Evolutionary conservation across 495 filamentous ascomycete species (phyloP), one percentile per base, ranked within the genome.

Genomic region (Penicillium angulare): DNA sequence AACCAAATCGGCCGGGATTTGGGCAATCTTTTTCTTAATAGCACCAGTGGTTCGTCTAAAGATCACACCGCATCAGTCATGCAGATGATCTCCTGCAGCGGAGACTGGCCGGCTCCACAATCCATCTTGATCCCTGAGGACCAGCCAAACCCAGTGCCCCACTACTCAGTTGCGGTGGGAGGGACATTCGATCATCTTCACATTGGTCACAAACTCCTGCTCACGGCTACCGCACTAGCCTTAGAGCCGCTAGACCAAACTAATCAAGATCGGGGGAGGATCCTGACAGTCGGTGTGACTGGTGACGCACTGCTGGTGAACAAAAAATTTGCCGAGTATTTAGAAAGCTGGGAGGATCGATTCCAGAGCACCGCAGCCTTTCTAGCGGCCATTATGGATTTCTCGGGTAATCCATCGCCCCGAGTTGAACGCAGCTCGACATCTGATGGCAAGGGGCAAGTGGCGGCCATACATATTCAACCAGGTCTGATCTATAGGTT

Each of bases 111-210:
- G 2, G 36, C 62, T 4, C 52, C 62, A 8, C 32, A 49, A 36
- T 53, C 51, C 23, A 46, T 62, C 34, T 21, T 72, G 36, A 35
- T 48, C 38, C 50, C 66, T 23, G 57, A 67, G 23, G 48, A 66
- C 38, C 36, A 53, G 26, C 48, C 53, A 35, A 49, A 49, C 22
- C 56, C 45, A 18, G 10, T 21, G 16, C 58, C 63, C 38, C 79
- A 85, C 62, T 63, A 67, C 53, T 77, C 79, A 15, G 86, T 95
- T 26, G 84, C 82, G n/a, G 84, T 97, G 26, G 93, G 92, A 34
- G 93, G 93, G 16, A 97, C 93, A 3, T 98, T 97, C 65, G 93
- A 98, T 68, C 89, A 97, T 69, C 81, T 98, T 31, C 93, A 97
- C 63, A 81, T 88, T 22, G 93, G 93, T n/a, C 93, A 98, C 74